Base-by-base conservation (phyloP, 805 yeast species). In the Monosporozyma aerobia region DNA sequence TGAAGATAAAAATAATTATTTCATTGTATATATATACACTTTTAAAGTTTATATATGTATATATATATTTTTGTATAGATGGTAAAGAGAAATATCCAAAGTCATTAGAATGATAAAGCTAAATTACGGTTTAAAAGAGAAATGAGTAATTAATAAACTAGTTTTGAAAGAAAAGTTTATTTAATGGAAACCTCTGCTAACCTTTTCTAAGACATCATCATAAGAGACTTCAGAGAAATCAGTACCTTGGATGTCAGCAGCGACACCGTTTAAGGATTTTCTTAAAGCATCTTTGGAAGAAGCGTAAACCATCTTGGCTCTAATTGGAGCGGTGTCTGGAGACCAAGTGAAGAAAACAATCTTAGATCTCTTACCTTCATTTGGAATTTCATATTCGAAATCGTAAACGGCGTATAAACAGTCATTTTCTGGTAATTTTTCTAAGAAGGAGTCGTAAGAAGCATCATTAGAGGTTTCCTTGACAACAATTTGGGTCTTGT, bases 261-360 rank as follows among this genome's bases (percentile, higher is more conserved):
- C 77, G 61, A 94, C 83, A 73, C 99, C 99, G 71, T 87, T 92
- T 69, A 94, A 79, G 53, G 99, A 92, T 76, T 96, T 89, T 80
- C 98, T 92, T 68, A 94, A 81, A 49, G 97, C 96, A 65, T 90
- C 98, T 76, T 90, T 90, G 56, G 98, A 90, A n/a, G 97, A 82
- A 48, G 99, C 98, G 77, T 90, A 92, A 57, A 92, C 87, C 99
- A 94, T 94, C 86, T 94, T 94, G 63, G 90, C 72, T 78, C 95
- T 86, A 66, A 94, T 83, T 57, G 94, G 89, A 52, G 98, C 97
- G 57, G 95, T 88, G 70, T 94, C 99, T 65, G 99, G 99, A 57
- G 97, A 83, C 99, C 99, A 94, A 61, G 94, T 87, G 77, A 75
- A 73, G 76, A 82, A 75, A 45, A 81, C 76, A 57, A 82, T 78